These are phyloP conservation scores for Colletotrichum spaethianum DNA, from an alignment of 2,329 filamentous ascomycete genomes.

Conservation along the genomic window DNA sequence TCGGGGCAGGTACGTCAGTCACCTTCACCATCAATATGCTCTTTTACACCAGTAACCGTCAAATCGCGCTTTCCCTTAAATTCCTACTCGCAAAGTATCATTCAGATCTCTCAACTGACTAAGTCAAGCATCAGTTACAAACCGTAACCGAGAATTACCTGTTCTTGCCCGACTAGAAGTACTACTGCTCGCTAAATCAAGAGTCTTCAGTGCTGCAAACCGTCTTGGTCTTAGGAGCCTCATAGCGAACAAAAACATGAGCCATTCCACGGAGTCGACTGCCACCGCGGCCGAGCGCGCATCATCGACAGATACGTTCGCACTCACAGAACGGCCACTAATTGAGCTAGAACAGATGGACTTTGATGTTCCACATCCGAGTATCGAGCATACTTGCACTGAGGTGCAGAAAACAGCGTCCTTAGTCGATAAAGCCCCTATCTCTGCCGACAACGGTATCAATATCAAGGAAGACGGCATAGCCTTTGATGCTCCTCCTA, in stretches of 20 bases:
- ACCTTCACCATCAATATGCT: neutral
- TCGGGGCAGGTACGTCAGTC: neutral
- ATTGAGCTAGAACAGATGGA: neutral
- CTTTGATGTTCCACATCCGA: neutral
- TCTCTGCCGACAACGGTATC: neutral
- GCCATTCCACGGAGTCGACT: too few relatives aligned
- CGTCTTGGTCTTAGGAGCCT: too few relatives aligned
- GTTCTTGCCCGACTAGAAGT: neutral
- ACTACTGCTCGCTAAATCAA: neutral
- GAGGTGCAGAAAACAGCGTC: neutral
- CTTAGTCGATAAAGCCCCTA: neutral
- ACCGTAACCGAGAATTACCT: too few relatives aligned
- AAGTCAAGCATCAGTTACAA: too few relatives aligned
- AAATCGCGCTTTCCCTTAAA: neutral
- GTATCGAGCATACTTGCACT: neutral
- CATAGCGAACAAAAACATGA: neutral
- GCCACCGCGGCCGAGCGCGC: too few relatives aligned
- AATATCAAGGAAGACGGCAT: neutral
- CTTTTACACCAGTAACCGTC: neutral
- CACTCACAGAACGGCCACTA: neutral
- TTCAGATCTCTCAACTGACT: neutral
- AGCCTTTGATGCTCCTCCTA: rapidly evolving
- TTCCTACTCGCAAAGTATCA: neutral
- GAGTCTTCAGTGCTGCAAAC: neutral
- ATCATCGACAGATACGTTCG: neutral